Conservation (phyloP, 192 early-diverging fungal species). For the Podila epicladia region DNA sequence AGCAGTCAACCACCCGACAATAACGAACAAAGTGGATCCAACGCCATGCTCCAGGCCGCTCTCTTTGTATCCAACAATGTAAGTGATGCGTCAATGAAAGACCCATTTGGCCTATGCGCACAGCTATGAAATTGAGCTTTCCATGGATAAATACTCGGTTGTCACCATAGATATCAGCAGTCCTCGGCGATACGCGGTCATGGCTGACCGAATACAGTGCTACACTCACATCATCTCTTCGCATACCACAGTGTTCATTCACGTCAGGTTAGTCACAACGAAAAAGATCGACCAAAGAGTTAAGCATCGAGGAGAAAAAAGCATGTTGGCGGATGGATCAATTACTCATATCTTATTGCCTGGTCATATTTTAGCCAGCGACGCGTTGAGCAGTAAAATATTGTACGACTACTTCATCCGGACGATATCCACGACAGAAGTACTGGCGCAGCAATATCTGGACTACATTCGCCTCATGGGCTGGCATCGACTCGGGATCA, state of each 20-base stretch:
- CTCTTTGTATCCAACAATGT: conserved; percentile 14
- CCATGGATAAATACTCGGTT: background rate
- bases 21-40: conserved; percentile 5
- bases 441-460: background rate
- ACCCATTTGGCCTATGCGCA: background rate
- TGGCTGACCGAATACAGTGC: conserved; percentile 18
- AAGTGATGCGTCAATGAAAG: background rate
- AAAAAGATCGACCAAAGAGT: no score
- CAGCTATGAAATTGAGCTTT: background rate
- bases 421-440: background rate
- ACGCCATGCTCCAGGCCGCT: conserved; percentile 10
- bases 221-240: conserved; percentile 8
- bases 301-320: no score
- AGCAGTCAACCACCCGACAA: conserved; percentile 7
- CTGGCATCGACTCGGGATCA: conserved; percentile 16
- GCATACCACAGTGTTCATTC: conserved; percentile 11
- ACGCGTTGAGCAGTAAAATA: conserved; percentile 1
- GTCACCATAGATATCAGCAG: conserved; percentile 5
- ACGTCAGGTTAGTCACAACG: background rate
- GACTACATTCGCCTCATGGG: conserved; percentile 1
- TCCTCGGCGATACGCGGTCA: conserved; percentile 10
- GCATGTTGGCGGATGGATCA: background rate
- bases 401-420: conserved; percentile 12
- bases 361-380: background rate
- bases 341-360: background rate